Conservation (phyloP, 2,329 filamentous ascomycete species). For the Ophiostoma pallidulum region DNA sequence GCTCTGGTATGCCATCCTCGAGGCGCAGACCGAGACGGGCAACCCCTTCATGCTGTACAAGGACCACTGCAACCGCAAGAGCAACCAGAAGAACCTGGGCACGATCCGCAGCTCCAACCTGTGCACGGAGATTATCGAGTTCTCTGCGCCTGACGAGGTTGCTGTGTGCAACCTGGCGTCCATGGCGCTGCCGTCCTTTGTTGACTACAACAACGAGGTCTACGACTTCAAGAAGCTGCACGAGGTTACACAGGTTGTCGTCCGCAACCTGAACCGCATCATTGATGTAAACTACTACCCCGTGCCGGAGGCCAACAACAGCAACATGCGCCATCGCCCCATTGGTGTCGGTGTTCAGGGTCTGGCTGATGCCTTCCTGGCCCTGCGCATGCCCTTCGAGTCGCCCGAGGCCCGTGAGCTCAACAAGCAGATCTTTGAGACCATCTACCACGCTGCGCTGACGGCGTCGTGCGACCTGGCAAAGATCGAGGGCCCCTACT, state of each 20-base stretch:
- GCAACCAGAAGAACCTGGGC: slow-evolving; percentile 99
- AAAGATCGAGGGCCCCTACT: slow-evolving; percentile 73
- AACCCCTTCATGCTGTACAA: slow-evolving; percentile 99
- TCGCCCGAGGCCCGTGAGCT: slow-evolving; percentile 87
- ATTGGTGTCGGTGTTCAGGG: slow-evolving; percentile 96
- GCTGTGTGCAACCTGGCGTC: slow-evolving; percentile 98
- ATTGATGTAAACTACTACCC: slow-evolving; percentile 98
- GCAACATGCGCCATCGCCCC: slow-evolving; percentile 94
- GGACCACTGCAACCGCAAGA: slow-evolving; percentile 96
- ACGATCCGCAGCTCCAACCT: slow-evolving; percentile 98
- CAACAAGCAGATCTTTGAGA: slow-evolving; percentile 99
- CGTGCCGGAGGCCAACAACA: slow-evolving; percentile 85
- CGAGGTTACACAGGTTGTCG: slow-evolving; percentile 84
- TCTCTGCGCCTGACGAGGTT: slow-evolving; percentile 93
- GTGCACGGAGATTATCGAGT: slow-evolving; percentile 98
- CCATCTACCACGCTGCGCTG: slow-evolving; percentile 92
- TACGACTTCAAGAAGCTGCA: slow-evolving; percentile 98
- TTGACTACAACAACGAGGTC: slow-evolving; percentile 72
- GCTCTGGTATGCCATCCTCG: slow-evolving; percentile 97
- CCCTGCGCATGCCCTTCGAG: slow-evolving; percentile 92
- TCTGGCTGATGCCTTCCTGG: slow-evolving; percentile 95
- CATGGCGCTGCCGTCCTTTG: slow-evolving; percentile 79
- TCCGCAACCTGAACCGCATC: slow-evolving; percentile 94
- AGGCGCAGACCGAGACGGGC: slow-evolving; percentile 96
- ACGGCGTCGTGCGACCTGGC: slow-evolving; percentile 84